These are phyloP conservation scores for Tricholoma flavovirens DNA, from an alignment of 768 basidiomycete genomes.

Conservation along the genomic window DNA sequence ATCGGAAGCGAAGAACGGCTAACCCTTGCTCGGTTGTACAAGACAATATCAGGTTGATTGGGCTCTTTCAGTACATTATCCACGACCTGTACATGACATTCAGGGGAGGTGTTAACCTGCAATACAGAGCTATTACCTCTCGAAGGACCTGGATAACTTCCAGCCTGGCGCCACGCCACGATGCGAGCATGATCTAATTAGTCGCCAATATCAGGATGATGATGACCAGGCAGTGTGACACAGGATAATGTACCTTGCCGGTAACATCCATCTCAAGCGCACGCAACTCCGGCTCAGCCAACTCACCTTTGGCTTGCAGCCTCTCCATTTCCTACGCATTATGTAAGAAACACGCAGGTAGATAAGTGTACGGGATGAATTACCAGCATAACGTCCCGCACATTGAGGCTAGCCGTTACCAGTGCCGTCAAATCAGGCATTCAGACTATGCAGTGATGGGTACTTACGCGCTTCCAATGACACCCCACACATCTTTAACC, in stretches of 20 bases:
- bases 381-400: conserved; percentile 69
- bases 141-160: conserved; percentile 90
- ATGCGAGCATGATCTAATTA: conserved; percentile 81
- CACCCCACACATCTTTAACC: conserved; percentile 95
- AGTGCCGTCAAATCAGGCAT: conserved; percentile 4
- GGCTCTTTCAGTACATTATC: conserved; percentile 84
- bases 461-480: conserved; percentile 90
- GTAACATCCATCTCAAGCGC: conserved; percentile 91
- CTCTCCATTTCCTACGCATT: conserved; percentile 72
- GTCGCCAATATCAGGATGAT: not conserved
- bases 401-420: conserved; percentile 47
- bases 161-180: conserved; percentile 95
- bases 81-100: conserved; percentile 48
- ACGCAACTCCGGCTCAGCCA: conserved; percentile 77
- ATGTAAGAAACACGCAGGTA: not conserved
- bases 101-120: not conserved
- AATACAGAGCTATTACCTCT: conserved; percentile 33
- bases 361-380: conserved; percentile 5
- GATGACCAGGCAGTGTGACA: not conserved
- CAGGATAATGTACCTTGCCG: conserved; percentile 57
- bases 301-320: conserved; percentile 83
- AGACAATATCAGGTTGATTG: conserved; percentile 59
- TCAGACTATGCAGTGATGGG: not conserved
- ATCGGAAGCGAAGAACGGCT: conserved; percentile 5
- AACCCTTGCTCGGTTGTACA: conserved; percentile 85